Base-by-base conservation (phyloP, 495 filamentous ascomycete genomes). In the Penicillium lividum region DNA sequence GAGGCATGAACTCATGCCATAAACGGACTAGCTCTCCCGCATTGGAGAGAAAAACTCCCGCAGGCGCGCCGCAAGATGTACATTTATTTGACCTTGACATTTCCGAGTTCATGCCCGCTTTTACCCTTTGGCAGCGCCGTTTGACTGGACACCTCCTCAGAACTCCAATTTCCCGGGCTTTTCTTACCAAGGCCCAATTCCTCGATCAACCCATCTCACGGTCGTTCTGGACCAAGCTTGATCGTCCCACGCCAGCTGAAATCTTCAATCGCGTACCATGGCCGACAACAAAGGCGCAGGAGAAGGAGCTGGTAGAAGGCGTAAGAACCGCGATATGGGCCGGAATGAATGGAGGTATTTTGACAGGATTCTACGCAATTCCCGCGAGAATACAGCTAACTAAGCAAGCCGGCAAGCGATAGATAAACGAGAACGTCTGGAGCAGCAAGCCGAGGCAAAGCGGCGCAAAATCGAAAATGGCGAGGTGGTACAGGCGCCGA, bases 301-400 rank as follows among this genome's bases (percentile, higher is more conserved):
- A 70, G 61, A 63, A 27, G 62, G 68, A 67, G 60, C 68, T 77
- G 68, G 68, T 74, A 69, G 71, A 64, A 65, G 72, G 63, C 73
- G 81, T 81, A 83, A 81, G 80, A 86, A 80, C 67, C 77, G 79
- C 68, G 81, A 90, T 80, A 73, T 87, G 80, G 87, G 88, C 62
- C 76, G 88, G 58, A 71, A 73, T 33, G 86, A 86, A 66, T 88
- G 82, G 74, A 82, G 77, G 86, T 89, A 82, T 66, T 45, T 28
- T 13, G 18, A 51, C 31, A 9, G 15, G 18, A n/a, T 16, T 25
- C 49, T 25, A 43, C 56, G 43, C 33, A 53, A 44, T 53, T 55
- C 40, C 62, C 13, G 1, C 22, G 28, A 46, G 57, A 57, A 68
- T 59, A 48, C 50, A 59, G 73, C 85, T 89, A 82, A 89, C 78